These are phyloP conservation scores for Candida sonorensis DNA, from an alignment of 805 yeast genomes.

Conservation along the genomic window DNA sequence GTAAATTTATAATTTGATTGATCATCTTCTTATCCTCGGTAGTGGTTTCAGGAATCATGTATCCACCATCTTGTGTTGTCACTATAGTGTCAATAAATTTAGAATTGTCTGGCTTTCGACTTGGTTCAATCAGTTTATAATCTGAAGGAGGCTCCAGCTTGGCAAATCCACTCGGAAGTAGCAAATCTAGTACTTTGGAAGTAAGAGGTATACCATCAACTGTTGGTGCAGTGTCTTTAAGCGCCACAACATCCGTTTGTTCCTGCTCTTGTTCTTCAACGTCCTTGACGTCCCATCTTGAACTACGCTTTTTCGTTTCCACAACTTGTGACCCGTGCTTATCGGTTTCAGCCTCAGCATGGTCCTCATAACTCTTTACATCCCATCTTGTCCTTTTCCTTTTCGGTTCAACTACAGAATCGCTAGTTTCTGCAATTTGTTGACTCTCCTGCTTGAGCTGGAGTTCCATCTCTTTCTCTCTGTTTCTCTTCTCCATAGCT, in stretches of 20 bases:
- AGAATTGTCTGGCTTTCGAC: constrained; percentile 30
- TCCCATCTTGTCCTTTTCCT: constrained; percentile 37
- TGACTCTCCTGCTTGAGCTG: too few species aligned
- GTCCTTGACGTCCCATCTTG: constrained; percentile 23
- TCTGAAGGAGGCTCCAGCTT: constrained; percentile 38
- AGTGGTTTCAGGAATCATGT: constrained; percentile 44
- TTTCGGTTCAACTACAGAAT: too few species aligned
- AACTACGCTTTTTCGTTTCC: constrained; percentile 3
- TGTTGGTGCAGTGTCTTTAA: constrained; percentile 14
- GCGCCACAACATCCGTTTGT: constrained; percentile 1
- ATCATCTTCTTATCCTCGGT: neutral
- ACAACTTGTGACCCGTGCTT: constrained; percentile 3
- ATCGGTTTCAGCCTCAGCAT: constrained; percentile 7
- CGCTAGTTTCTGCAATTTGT: too few species aligned
- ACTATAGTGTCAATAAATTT: constrained; percentile 4
- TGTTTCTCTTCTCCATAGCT: constrained; percentile 33
- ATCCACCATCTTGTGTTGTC: constrained; percentile 29
- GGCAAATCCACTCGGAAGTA: constrained; percentile 48
- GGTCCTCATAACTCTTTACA: constrained; percentile 32
- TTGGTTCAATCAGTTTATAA: constrained; percentile 30
- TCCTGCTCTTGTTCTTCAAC: constrained; percentile 14
- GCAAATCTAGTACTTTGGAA: constrained; percentile 37
- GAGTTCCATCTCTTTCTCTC: constrained; percentile 22
- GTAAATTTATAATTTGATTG: constrained; percentile 13
- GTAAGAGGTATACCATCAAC: constrained; percentile 34